Percentiles rank a stretch among this genome's conserved stretches.
phyloP scores from a whole-genome alignment of 2,329 filamentous ascomycete species.

The Neofusicoccum cordaticola region DNA sequence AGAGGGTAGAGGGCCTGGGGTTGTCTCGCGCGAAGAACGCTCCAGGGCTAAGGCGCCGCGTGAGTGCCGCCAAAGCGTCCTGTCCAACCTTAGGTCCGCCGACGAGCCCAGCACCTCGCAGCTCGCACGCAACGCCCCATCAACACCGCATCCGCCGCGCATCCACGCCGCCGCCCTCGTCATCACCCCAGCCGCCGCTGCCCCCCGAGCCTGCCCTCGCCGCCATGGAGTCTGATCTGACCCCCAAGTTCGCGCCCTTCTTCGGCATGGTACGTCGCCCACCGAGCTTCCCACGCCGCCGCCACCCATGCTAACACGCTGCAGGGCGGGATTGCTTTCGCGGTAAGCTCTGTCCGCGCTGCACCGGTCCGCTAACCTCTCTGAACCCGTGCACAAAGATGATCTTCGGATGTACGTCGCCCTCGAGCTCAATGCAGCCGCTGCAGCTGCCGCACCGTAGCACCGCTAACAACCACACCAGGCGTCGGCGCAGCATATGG shows the following conservation, averaged over 20 bases:
- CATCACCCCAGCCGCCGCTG: neutral
- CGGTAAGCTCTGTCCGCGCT: conserved; percentile 43
- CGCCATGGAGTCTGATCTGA: conserved; percentile 49
- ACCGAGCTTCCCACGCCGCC: neutral
- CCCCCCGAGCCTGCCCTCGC: neutral
- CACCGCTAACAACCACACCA: conserved; percentile 35
- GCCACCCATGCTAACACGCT: conserved; percentile 32
- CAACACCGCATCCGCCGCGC: neutral
- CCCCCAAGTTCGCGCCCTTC: conserved; percentile 83
- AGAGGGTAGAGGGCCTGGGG: conserved; percentile 14
- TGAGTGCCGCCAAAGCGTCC: conserved; percentile 15
- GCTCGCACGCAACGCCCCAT: neutral
- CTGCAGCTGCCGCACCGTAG: neutral
- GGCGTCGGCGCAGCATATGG: conserved; percentile 77
- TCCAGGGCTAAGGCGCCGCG: conserved; percentile 13
- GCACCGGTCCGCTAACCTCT: conserved; percentile 21
- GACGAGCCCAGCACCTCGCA: neutral
- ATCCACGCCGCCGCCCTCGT: neutral
- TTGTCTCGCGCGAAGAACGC: conserved; percentile 15
- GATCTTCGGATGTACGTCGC: conserved; percentile 73
- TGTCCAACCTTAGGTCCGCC: neutral
- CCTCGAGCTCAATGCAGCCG: neutral
- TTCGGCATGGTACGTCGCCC: conserved; percentile 72
- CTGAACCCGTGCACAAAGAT: conserved; percentile 47
- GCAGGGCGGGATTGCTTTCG: conserved; percentile 73